Conservation (phyloP, 2,329 filamentous ascomycete species). For the Lasiodiplodia gonubiensis region DNA sequence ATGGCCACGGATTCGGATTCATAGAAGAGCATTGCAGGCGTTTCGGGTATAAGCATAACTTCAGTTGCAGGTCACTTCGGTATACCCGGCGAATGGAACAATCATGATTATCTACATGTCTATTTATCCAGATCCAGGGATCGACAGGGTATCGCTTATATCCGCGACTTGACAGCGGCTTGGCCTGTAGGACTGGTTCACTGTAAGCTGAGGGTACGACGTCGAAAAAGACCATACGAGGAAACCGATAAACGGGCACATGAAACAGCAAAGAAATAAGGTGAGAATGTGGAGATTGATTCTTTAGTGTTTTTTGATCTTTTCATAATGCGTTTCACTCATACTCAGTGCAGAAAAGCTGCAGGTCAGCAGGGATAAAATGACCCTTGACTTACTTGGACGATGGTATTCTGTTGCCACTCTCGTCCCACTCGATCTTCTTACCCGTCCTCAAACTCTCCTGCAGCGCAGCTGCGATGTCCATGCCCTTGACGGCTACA, state of each 20-base stretch:
- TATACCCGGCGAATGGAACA: slow-evolving; percentile 15
- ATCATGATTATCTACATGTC: not conserved
- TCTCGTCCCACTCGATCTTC: slow-evolving; percentile 27
- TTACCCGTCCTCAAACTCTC: slow-evolving; percentile 27
- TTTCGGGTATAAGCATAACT: not conserved
- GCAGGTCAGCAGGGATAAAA: not conserved
- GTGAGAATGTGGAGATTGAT: not conserved
- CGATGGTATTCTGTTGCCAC: slow-evolving; percentile 9
- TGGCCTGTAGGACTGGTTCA: not conserved
- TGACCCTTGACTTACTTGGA: slow-evolving; percentile 6
- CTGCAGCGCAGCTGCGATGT: slow-evolving; percentile 20
- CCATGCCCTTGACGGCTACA: slow-evolving; percentile 26
- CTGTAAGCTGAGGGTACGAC: not conserved
- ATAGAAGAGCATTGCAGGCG: slow-evolving; percentile 13
- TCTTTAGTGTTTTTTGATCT: not conserved
- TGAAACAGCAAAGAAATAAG: not conserved
- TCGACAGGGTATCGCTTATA: not conserved
- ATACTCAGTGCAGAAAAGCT: not conserved
- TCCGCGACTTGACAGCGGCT: not conserved
- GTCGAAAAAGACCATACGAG: not conserved
- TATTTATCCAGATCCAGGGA: not conserved
- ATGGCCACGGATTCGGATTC: not conserved
- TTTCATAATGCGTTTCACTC: not conserved
- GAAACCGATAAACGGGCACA: not conserved
- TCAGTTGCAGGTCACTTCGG: not conserved